Evolutionary conservation across 192 early-diverging fungal genomes (phyloP), one percentile per base, ranked within the genome.

Genomic region (Gamsiella multidivaricata): DNA sequence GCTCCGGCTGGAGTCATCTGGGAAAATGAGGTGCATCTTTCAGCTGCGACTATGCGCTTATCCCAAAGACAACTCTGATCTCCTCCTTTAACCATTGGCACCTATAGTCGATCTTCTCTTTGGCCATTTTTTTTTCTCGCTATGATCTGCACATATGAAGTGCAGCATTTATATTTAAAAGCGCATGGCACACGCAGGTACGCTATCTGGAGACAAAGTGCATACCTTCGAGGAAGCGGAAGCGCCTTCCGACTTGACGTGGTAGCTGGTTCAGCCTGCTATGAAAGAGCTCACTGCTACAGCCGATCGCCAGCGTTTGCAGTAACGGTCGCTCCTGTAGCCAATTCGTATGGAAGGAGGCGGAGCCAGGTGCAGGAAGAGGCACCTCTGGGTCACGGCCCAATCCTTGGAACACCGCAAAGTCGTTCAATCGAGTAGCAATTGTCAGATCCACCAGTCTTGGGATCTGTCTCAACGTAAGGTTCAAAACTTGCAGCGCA

Each of bases 171-270:
- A n/a, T n/a, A n/a, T n/a, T n/a, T n/a, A n/a, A n/a, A n/a, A n/a
- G n/a, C n/a, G n/a, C n/a, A n/a, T n/a, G n/a, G n/a, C n/a, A n/a
- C n/a, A n/a, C n/a, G n/a, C n/a, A n/a, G n/a, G n/a, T n/a, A n/a
- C n/a, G n/a, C 31, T 54, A 14, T 5, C 1, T 14, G 0, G 4
- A 18, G 0, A 59, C 18, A 10, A 64, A 50, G 14, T 36, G 45
- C 55, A 72, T 64, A 23, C 56, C 60, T 17, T 72, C 70, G 17
- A 72, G 42, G 29, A 72, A 72, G 1, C 70, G 70, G 46, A 72
- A 72, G 6, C 70, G 61, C 51, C 39, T 55, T n/a, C 33, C 61
- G 41, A 72, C 33, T 54, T 72, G 70, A 31, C 46, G 60, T 28
- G 54, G 34, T 18, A 64, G 26, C 52, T 64, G 45, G 11, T 9